Percentiles rank a stretch among this genome's conserved stretches.
These are phyloP conservation scores for Myxozyma vanderwaltii DNA, from an alignment of 805 yeast species.

Conservation along the genomic window DNA sequence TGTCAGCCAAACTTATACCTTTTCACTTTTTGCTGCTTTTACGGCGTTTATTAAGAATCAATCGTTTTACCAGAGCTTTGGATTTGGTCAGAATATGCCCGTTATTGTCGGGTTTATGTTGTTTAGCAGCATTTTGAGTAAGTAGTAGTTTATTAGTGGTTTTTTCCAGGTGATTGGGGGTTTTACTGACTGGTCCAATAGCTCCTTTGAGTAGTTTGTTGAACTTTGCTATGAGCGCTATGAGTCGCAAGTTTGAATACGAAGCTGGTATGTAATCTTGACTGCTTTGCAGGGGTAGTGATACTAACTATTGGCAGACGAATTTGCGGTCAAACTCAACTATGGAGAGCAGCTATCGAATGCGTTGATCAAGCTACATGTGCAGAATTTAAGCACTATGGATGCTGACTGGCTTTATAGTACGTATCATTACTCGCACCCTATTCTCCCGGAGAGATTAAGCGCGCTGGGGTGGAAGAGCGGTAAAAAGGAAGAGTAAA, in stretches of 20 bases:
- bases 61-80: constrained; percentile 77
- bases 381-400: constrained; percentile 80
- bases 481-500: constrained; percentile 26
- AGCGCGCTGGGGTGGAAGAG: constrained; percentile 57
- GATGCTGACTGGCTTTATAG: constrained; percentile 90
- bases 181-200: background rate
- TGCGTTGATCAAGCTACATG: constrained; percentile 73
- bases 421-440: constrained; percentile 87
- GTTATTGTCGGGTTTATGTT: constrained; percentile 77
- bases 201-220: constrained; percentile 73
- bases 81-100: constrained; percentile 69
- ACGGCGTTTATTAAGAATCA: constrained; percentile 77
- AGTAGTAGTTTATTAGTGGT: background rate
- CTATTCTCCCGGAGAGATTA: constrained; percentile 87
- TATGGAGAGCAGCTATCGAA: constrained; percentile 65
- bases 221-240: constrained; percentile 64
- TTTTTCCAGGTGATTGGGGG: no score
- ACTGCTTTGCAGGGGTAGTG: background rate
- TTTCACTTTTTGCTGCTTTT: constrained; percentile 69
- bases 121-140: constrained; percentile 66
- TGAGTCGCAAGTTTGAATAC: constrained; percentile 86
- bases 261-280: constrained; percentile 76
- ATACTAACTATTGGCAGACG: constrained; percentile 18
- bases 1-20: constrained; percentile 64
- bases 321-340: constrained; percentile 68